Percentiles rank a stretch among this genome's conserved stretches.
phyloP scores from a whole-genome alignment of 2,329 filamentous ascomycete species.

The Teratosphaeria destructans region DNA sequence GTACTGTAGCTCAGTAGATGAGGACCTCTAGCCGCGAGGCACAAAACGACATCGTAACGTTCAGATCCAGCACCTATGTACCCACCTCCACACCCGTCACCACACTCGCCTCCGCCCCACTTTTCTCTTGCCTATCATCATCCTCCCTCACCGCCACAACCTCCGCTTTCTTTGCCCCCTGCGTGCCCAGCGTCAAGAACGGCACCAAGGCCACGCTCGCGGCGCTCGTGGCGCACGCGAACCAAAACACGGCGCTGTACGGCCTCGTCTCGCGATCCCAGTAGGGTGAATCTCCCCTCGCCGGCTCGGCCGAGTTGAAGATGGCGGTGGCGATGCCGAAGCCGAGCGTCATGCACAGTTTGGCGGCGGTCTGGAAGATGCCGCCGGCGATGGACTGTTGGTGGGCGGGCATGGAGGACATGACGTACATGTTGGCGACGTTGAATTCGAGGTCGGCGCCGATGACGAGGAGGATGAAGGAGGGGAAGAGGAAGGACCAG shows the following conservation, averaged over 20 bases:
- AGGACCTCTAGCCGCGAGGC: no score
- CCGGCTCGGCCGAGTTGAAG: constrained; percentile 37
- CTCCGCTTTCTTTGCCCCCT: constrained; percentile 29
- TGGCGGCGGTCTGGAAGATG: constrained; percentile 57
- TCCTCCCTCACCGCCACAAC: constrained; percentile 4
- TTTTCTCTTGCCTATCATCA: not conserved
- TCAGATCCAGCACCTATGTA: no score
- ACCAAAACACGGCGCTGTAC: constrained; percentile 44
- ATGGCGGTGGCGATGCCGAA: constrained; percentile 54
- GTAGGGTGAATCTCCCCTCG: constrained; percentile 23
- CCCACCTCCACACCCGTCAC: no score
- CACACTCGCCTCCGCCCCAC: not conserved
- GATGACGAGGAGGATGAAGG: constrained; percentile 49
- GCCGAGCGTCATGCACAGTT: constrained; percentile 49
- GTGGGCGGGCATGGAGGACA: constrained; percentile 51
- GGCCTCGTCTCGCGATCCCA: constrained; percentile 37
- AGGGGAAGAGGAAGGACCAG: constrained; percentile 57
- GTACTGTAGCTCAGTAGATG: no score
- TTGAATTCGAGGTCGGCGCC: constrained; percentile 63
- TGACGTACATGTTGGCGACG: constrained; percentile 63
- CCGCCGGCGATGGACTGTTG: constrained; percentile 58
- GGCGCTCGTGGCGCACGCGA: constrained; percentile 35
- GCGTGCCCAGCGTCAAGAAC: constrained; percentile 45
- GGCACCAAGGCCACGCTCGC: constrained; percentile 39
- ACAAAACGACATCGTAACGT: no score